Conservation (phyloP, 2,329 filamentous ascomycete genomes). For the Colletotrichum neosansevieriae region DNA sequence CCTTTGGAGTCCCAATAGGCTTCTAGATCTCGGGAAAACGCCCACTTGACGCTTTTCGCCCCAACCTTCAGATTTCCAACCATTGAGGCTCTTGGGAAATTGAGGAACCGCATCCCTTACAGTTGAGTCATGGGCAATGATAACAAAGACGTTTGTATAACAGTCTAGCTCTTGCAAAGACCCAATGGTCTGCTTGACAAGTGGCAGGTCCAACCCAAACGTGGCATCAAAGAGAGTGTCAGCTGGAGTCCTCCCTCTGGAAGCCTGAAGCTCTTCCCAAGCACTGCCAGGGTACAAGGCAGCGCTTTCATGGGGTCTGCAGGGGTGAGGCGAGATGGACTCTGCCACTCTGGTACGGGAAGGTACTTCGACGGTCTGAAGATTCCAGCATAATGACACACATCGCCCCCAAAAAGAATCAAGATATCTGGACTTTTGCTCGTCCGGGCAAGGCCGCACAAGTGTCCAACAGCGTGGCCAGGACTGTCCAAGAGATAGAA, state of each 20-base stretch:
- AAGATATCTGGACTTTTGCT: slow-evolving; percentile 50
- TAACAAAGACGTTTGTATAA: slow-evolving; percentile 43
- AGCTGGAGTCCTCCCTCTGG: slow-evolving; percentile 40
- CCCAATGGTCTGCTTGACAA: slow-evolving; percentile 40
- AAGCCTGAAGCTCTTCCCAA: slow-evolving; percentile 43
- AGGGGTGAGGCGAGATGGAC: slow-evolving; percentile 44
- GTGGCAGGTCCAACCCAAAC: slow-evolving; percentile 43
- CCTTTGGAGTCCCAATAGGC: slow-evolving; percentile 23
- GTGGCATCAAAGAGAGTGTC: slow-evolving; percentile 44
- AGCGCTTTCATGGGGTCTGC: slow-evolving; percentile 18
- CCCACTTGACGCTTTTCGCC: slow-evolving; percentile 42
- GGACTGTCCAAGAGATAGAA: slow-evolving; percentile 57
- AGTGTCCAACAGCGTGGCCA: slow-evolving; percentile 46
- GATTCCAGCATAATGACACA: slow-evolving; percentile 54
- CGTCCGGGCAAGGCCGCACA: slow-evolving; percentile 56
- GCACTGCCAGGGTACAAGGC: slow-evolving; percentile 42
- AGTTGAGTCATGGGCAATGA: slow-evolving; percentile 45
- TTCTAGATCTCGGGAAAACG: slow-evolving; percentile 43
- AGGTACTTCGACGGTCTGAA: slow-evolving; percentile 51
- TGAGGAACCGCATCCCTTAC: slow-evolving; percentile 40
- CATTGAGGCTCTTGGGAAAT: slow-evolving; percentile 44
- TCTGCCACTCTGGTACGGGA: slow-evolving; percentile 50
- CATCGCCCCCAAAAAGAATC: slow-evolving; percentile 57
- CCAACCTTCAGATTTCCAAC: slow-evolving; percentile 43
- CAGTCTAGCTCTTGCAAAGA: slow-evolving; percentile 43